Base-by-base conservation (phyloP, 371 early-diverging fungal genomes). In the Zopfochytrium polystomum region DNA sequence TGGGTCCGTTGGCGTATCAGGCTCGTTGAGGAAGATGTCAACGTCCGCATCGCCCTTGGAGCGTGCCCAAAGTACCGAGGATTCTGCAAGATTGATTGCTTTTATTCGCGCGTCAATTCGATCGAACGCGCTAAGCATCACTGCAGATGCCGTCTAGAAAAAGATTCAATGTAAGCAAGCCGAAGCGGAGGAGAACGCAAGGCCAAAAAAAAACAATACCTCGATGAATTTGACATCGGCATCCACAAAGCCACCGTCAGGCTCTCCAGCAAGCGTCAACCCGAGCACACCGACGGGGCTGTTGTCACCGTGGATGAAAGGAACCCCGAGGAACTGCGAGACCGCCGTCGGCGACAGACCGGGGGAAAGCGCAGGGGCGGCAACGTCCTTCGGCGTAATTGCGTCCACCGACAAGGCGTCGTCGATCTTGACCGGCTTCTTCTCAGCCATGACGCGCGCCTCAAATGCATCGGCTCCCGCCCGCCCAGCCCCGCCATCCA, bases 41-140 rank as follows among this genome's bases (percentile, higher is more conserved):
- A 68, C 55, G 27, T 68, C 62, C 15, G 58, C 55, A 38, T 63
- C 68, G 11, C 63, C 67, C 58, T 27, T 47, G 43, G 51, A 23
- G 60, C 64, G 6, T 58, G 53, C 55, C 53, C 64, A 75, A 25
- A 47, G 56, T 11, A 52, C 29, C 2, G 76, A 66, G 7, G 76
- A 63, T 30, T 65, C 53, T 2, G 72, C 73, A 11, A 78, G 55
- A 18, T 60, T 56, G 33, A 73, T 67, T 4, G 70, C 53, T 45
- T 71, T 71, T 20, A 66, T 55, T n/a, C 73, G 66, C 5, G 52
- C 45, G 47, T 68, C 67, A 30, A 73, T 66, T 7, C 50, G 32
- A 35, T 63, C 53, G 29, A 78, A 33, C 20, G 63, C 46, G 15
- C n/a, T 29, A 7, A 65, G 32, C 1, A 75, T 62, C 2, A 38